Evolutionary conservation across 139 green algal genomes (phyloP).

Genomic region (Astrephomene gubernaculifera): DNA sequence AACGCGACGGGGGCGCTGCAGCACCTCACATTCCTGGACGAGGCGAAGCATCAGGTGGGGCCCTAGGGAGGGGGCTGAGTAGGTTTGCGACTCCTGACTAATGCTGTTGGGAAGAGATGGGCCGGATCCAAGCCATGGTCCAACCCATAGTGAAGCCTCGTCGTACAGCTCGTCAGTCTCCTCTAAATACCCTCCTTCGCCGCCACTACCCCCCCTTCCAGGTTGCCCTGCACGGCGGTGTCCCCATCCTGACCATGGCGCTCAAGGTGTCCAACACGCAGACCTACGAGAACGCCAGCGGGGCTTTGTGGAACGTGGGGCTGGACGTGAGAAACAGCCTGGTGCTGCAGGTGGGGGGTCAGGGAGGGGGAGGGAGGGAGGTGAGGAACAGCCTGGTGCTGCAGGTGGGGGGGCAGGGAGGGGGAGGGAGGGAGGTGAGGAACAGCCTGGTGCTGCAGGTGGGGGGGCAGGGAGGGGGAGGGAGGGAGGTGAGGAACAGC

Average conservation of each 20-base stretch:
- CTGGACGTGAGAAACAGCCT: slow-evolving; percentile 51
- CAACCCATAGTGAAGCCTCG: no score
- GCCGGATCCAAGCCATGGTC: no score
- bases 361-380: background rate
- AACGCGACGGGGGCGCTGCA: slow-evolving; percentile 64
- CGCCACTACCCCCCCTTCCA: background rate
- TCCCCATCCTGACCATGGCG: slow-evolving; percentile 46
- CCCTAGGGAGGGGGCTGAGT: background rate
- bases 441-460: no score
- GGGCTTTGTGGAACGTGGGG: slow-evolving; percentile 61
- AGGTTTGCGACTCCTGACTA: no score
- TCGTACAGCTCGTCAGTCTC: no score
- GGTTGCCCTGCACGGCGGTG: slow-evolving; percentile 38
- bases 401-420: no score
- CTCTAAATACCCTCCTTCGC: no score
- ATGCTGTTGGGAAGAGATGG: no score
- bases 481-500: no score
- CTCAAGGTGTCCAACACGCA: slow-evolving; percentile 47
- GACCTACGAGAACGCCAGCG: slow-evolving; percentile 65
- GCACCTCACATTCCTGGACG: slow-evolving; percentile 69
- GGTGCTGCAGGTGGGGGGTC: slow-evolving; percentile 27
- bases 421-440: no score
- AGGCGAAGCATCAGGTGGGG: slow-evolving; percentile 60
- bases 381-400: no score
- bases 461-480: no score